A percentile compares a stretch with the other conserved stretches of the same genome.
phyloP scores from a whole-genome alignment of 1,284 basidiomycete genomes.

The Trichosporon asahii region DNA sequence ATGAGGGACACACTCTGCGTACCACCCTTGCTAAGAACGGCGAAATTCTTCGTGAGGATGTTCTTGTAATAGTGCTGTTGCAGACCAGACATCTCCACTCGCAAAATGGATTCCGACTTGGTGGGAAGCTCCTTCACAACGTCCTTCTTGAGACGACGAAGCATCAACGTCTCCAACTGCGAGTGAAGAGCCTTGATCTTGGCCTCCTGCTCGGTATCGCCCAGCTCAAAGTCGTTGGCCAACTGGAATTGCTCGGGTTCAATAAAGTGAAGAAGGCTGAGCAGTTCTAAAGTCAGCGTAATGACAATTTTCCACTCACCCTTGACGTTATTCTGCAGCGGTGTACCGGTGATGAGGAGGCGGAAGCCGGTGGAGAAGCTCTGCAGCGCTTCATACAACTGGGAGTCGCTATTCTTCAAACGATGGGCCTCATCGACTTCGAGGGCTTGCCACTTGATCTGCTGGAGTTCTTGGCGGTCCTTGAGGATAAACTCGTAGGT shows the following conservation, averaged over 20 bases:
- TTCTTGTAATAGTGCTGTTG: conserved; percentile 99
- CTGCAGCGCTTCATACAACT: conserved; percentile 89
- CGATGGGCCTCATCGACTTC: conserved; percentile 99
- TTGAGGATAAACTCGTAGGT: conserved; percentile 96
- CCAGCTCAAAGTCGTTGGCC: conserved; percentile 90
- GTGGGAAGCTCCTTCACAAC: conserved; percentile 96
- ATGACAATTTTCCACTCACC: conserved; percentile 59
- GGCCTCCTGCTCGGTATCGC: conserved; percentile 83
- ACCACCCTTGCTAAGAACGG: conserved; percentile 84
- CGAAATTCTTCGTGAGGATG: conserved; percentile 96
- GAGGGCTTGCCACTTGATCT: conserved; percentile 96
- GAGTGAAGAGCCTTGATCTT: conserved; percentile 92
- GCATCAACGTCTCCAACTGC: conserved; percentile 93
- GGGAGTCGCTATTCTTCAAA: conserved; percentile 95
- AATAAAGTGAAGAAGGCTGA: conserved; percentile 97
- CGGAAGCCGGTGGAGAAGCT: conserved; percentile 87
- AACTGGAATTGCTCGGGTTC: conserved; percentile 93
- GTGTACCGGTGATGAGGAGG: conserved; percentile 95
- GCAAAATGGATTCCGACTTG: conserved; percentile 95
- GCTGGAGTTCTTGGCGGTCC: conserved; percentile 80
- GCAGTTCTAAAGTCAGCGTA: conserved; percentile 63
- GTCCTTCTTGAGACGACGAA: conserved; percentile 90
- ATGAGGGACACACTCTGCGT: conserved; percentile 83
- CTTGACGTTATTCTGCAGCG: conserved; percentile 98
- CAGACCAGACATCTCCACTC: conserved; percentile 95